Evolutionary conservation across 495 filamentous ascomycete species (phyloP).

Genomic region (Penicillium steckii): DNA sequence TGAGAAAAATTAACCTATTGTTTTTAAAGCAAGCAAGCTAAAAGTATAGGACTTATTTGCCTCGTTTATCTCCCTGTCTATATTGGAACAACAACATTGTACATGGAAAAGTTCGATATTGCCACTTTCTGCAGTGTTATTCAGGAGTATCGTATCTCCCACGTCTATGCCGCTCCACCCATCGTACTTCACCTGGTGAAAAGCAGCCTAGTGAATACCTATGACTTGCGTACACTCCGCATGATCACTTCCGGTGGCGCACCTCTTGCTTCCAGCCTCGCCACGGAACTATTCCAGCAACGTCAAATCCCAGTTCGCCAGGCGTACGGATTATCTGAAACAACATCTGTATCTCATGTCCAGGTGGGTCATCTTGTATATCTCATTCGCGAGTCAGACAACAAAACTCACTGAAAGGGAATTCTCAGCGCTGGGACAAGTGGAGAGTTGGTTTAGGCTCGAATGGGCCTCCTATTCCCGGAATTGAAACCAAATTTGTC

Average conservation of each 20-base stretch:
- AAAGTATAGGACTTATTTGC: slow-evolving; percentile 36
- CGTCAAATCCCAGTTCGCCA: slow-evolving; percentile 66
- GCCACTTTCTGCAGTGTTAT: slow-evolving; percentile 64
- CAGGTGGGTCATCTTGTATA: no score
- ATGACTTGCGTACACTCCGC: slow-evolving; percentile 50
- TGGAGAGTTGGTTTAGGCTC: no score
- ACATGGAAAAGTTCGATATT: slow-evolving; percentile 71
- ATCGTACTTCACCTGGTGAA: slow-evolving; percentile 73
- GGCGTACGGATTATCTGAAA: slow-evolving; percentile 72
- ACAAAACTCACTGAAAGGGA: no score
- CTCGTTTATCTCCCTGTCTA: slow-evolving; percentile 57
- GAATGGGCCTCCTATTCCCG: slow-evolving; percentile 62
- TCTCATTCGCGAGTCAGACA: no score
- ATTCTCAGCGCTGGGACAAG: no score
- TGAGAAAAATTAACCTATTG: no score
- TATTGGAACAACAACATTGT: slow-evolving; percentile 49
- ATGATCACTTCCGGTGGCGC: slow-evolving; percentile 82
- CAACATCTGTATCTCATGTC: slow-evolving; percentile 23
- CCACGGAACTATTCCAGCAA: slow-evolving; percentile 63
- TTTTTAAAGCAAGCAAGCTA: no score
- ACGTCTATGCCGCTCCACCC: slow-evolving; percentile 76
- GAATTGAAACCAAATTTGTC: slow-evolving; percentile 71
- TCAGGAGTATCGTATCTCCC: slow-evolving; percentile 65
- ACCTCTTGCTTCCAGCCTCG: slow-evolving; percentile 70
- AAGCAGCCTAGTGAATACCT: slow-evolving; percentile 64